Base-by-base conservation (phyloP, 2,329 filamentous ascomycete genomes). In the Talaromyces rugulosus region DNA sequence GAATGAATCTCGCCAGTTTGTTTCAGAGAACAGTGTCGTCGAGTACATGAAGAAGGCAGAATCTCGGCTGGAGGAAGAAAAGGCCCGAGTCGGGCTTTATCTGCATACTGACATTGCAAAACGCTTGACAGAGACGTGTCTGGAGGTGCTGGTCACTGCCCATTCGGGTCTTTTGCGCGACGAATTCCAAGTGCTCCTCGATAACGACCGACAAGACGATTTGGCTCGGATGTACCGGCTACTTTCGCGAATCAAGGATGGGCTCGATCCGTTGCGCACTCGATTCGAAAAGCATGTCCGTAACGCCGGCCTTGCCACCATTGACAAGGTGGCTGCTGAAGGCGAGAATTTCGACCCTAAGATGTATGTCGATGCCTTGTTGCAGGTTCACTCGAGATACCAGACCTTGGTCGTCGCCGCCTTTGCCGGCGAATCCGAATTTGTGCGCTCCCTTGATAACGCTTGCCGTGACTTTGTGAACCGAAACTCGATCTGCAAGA, bases 11-110 rank as follows among this genome's bases (percentile, higher is more conserved):
- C 91, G 92, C 70, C 89, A 92, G 66, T 99, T 99, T 73, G 87
- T 99, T 36, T 91, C 92, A 11, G 94, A 98, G 76, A 99, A 99
- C 75, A 96, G 90, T 66, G 92, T 99, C 4, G 93, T 99, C 36
- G 95, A 99, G 73, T 99, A 98, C 79, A 98, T 99, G 95, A 98
- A 98, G 83, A 99, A 99, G 84, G 96, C 95, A 0, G 94, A 98
- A 78, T 79, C 87, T 50, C 88, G 95, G 34, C 79, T 99, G 64
- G 87, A 91, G 7, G 95, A 99, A 77, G 95, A 99, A 77, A 95
- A 96, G 78, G 91, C 94, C 72, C 91, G 95, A 30, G 95, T 99
- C 9, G 87, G 87, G 66, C 87, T 98, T 72, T 99, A 96, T 72
- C 83, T 99, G 53, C 92, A 98, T 71, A 86, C 87, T 40, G 95